Conservation (phyloP, 1,284 basidiomycete genomes). For the Amylostereum chailletii region DNA sequence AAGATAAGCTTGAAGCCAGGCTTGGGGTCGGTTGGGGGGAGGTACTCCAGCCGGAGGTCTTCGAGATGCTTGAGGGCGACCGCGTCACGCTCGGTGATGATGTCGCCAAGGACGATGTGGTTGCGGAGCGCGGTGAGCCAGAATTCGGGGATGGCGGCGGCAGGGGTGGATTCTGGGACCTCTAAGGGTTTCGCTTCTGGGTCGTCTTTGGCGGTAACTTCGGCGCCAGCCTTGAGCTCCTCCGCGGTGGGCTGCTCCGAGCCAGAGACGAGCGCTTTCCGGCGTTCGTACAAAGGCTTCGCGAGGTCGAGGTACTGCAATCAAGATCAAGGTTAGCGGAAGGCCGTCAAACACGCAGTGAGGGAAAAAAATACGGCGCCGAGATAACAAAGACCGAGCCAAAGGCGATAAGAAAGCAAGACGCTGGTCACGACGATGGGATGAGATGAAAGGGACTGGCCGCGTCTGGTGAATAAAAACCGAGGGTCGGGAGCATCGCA, state of each 20-base stretch:
- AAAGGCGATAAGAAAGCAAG: no score
- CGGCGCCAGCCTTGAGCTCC: conserved; percentile 79
- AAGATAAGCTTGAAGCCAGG: conserved; percentile 92
- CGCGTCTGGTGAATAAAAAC: neutral
- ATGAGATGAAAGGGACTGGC: no score
- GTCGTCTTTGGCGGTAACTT: conserved; percentile 60
- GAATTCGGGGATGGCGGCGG: conserved; percentile 85
- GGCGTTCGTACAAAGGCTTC: conserved; percentile 84
- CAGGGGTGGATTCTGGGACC: conserved; percentile 20
- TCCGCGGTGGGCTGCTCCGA: conserved; percentile 67
- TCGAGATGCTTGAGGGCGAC: conserved; percentile 62
- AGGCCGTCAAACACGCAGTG: neutral
- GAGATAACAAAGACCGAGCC: neutral
- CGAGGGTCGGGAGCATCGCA: neutral
- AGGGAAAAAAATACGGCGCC: neutral
- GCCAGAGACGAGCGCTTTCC: conserved; percentile 80
- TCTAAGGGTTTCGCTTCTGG: conserved; percentile 54
- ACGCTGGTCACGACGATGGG: no score
- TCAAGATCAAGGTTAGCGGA: conserved; percentile 10
- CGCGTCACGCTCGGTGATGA: conserved; percentile 92
- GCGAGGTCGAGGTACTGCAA: conserved; percentile 77
- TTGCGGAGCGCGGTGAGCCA: conserved; percentile 97
- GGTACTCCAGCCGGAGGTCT: conserved; percentile 65
- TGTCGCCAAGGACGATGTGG: conserved; percentile 78
- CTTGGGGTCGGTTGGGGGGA: conserved; percentile 55